Percentiles rank a stretch among this genome's conserved stretches.
Evolutionary conservation across 768 basidiomycete species (phyloP).

Genomic region (Amanita jacksonii): DNA sequence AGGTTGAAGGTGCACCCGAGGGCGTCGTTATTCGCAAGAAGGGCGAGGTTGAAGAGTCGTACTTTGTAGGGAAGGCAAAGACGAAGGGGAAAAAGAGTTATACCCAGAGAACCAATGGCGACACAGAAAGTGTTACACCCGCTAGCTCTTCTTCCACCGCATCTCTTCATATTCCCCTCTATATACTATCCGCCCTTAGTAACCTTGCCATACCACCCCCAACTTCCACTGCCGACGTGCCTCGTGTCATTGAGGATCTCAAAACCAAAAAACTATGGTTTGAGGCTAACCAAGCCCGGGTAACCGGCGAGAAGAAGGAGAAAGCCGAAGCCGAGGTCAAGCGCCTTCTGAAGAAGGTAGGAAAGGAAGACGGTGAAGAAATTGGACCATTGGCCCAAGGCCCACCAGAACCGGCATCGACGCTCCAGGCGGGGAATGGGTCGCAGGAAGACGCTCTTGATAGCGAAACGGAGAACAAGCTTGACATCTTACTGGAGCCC

Average conservation of each 20-base stretch:
- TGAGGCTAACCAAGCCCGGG: constrained; percentile 80
- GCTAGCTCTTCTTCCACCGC: constrained; percentile 14
- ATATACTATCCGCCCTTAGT: constrained; percentile 83
- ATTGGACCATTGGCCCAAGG: constrained; percentile 30
- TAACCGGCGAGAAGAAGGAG: constrained; percentile 69
- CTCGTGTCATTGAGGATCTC: constrained; percentile 81
- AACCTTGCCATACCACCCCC: constrained; percentile 88
- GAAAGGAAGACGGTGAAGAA: constrained; percentile 26
- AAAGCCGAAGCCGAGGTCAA: constrained; percentile 73
- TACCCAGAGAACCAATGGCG: constrained; percentile 18
- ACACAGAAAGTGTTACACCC: constrained; percentile 17
- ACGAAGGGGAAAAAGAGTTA: constrained; percentile 56
- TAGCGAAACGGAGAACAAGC: constrained; percentile 33
- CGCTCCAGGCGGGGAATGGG: constrained; percentile 25
- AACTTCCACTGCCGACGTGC: constrained; percentile 60
- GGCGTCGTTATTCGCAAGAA: constrained; percentile 79
- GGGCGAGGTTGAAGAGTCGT: constrained; percentile 79
- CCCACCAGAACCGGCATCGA: constrained; percentile 36
- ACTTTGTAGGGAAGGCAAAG: constrained; percentile 71
- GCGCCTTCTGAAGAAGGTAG: constrained; percentile 38
- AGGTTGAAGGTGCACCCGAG: constrained; percentile 66
- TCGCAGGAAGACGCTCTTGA: constrained; percentile 24
- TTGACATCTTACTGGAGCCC: constrained; percentile 28
- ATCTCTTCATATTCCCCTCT: constrained; percentile 65
- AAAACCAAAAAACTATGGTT: constrained; percentile 94